phyloP scores from a whole-genome alignment of 148 eudicot species.

The Amaranthus cruentus region DNA sequence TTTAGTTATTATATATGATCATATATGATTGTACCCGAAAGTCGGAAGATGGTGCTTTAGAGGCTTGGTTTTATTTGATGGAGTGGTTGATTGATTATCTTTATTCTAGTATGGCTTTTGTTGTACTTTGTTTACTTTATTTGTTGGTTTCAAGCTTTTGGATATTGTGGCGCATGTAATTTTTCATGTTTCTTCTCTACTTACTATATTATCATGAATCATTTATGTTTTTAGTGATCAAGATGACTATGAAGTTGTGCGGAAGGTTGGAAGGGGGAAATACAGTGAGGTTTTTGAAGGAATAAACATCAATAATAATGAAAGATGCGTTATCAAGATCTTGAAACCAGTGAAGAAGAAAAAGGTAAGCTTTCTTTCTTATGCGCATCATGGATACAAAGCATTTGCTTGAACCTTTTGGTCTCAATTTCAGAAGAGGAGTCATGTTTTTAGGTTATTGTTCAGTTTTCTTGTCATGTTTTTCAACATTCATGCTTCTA shows the following conservation, averaged over 20 bases:
- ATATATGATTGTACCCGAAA: background rate
- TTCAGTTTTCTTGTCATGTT: background rate
- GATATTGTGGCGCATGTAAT: background rate
- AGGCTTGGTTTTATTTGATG: background rate
- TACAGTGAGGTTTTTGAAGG: conserved; percentile 99
- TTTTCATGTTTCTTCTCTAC: conserved; percentile 1
- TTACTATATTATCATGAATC: conserved; percentile 4
- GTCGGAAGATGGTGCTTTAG: background rate
- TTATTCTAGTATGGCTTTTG: background rate
- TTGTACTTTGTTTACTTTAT: background rate
- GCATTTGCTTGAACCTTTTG: background rate
- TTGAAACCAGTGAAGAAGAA: conserved; percentile 96
- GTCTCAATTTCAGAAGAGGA: background rate
- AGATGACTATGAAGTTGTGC: conserved; percentile 97
- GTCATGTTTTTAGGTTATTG: background rate
- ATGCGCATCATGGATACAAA: background rate
- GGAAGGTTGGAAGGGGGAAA: conserved; percentile 97
- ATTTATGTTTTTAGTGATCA: conserved; percentile 56
- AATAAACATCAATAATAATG: conserved; percentile 73
- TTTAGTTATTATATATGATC: no score
- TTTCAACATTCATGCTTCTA: background rate
- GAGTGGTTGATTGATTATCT: background rate
- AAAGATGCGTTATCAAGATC: conserved; percentile 82
- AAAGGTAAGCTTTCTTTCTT: conserved; percentile 49
- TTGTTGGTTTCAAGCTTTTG: background rate